Conservation (phyloP, 495 filamentous ascomycete genomes). For the Trichoderma reesei region DNA sequence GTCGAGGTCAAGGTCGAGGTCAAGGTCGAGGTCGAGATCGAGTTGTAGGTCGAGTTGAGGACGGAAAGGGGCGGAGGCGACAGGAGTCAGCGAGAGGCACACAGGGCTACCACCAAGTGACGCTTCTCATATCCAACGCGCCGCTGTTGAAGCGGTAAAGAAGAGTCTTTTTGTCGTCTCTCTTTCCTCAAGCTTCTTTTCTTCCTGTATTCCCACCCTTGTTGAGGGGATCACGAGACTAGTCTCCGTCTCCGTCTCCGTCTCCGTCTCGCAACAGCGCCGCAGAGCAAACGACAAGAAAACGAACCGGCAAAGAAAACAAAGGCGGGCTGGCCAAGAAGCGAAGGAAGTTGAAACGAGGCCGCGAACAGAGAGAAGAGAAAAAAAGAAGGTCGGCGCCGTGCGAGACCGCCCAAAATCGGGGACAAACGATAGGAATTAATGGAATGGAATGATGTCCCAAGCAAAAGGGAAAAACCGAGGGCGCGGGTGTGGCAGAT, state of each 20-base stretch:
- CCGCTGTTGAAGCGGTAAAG: slow-evolving; percentile 6
- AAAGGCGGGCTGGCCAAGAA: no score
- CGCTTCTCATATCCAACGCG: slow-evolving; percentile 7
- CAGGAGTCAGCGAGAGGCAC: not conserved
- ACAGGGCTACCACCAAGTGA: slow-evolving; percentile 2
- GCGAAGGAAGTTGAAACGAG: no score
- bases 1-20: not conserved
- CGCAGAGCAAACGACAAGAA: not conserved
- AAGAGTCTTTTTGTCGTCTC: not conserved
- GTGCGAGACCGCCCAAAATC: no score
- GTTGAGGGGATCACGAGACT: no score
- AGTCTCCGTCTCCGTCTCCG: no score
- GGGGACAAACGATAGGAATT: no score
- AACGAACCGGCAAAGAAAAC: not conserved
- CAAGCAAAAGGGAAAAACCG: not conserved
- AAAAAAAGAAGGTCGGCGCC: not conserved
- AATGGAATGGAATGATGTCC: no score
- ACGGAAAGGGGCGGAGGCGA: not conserved
- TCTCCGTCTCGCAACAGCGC: not conserved
- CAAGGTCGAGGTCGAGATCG: not conserved
- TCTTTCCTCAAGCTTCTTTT: not conserved
- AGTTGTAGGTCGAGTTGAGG: not conserved
- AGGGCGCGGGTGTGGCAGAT: not conserved
- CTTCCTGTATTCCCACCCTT: not conserved
- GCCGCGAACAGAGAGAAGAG: not conserved